Evolutionary conservation across 805 yeast genomes (phyloP), one percentile per base, ranked within the genome.

Genomic region (Metschnikowia dekortorum): DNA sequence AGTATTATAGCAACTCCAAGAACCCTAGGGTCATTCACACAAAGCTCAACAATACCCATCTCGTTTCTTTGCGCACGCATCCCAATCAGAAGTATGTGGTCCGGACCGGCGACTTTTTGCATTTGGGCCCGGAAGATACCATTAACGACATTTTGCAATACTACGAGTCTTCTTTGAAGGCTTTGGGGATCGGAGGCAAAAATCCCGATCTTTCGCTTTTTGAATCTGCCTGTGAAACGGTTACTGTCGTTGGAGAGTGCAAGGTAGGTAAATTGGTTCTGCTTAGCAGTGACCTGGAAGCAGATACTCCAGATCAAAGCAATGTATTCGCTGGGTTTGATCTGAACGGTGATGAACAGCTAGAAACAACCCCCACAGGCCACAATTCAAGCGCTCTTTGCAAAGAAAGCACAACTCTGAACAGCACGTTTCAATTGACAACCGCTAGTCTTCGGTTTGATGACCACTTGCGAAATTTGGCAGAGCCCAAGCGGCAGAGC

Each of bases 11-110:
- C 58, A 65, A 67, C 38, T 60, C 65, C 33, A 60, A 60, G 36
- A 69, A 68, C 51, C 73, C 73, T 2, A 57, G 73, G 16, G 69
- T 75, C 6, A 67, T 74, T 28, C 73, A 71, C 11, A 56, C 68
- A 5, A 67, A 63, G 51, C 63, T 69, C 47, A 57, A 63, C 16
- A 60, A 70, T 50, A 66, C 64, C 47, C 65, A 60, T 11, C 61
- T 76, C 30, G 46, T 70, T 33, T 65, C 79, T 4, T 66, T 76
- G 54, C 59, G 81, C 49, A 66, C 74, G 0, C 59, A 58, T 41
- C 71, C 73, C 11, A 58, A 61, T 18, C 73, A 68, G 44, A 61
- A 59, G 50, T 72, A 70, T 52, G 37, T 56, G 16, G 55, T 66
- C 11, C 57, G 55, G 28, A 63, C 64, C 8, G 75, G 73, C 3